Base-by-base conservation (phyloP, 2,329 filamentous ascomycete genomes). In the Alternaria sp. region DNA sequence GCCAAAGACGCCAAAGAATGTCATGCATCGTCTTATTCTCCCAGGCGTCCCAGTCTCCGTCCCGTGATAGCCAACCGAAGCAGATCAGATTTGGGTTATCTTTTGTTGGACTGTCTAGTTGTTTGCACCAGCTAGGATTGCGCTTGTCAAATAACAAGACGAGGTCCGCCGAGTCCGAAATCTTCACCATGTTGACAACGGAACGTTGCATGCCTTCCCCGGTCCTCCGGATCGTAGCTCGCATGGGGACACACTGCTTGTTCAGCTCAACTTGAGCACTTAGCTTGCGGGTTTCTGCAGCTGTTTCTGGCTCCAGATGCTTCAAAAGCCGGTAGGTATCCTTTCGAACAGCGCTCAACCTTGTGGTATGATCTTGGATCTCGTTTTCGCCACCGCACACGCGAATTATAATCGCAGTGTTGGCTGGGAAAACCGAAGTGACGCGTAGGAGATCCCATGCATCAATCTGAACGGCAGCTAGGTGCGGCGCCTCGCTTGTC, bases 171-270 rank as follows among this genome's bases (percentile, higher is more conserved):
- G 36, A 3, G n/a, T 40, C 36, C 9, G 3, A 40, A 40, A 0
- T 40, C 15, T 40, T 17, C 36, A 40, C n/a, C n/a, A 1, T 40
- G 1, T 0, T 1, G 0, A 5, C 8, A 1, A 5, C 15, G 32
- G 15, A 40, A 17, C 2, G 2, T 1, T 40, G 32, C 15, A 0
- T 1, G 0, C 8, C 7, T 3, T 40, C 32, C 1, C 2, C 21
- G 4, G 4, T 21, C 21, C 21, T 21, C 21, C 21, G 21, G 21
- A 21, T 21, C 21, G 21, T 21, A 21, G 21, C 21, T 21, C 21
- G 21, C 21, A 23, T 23, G 21, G 36, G 36, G n/a, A 40, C 9
- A 40, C 36, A 40, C 36, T 17, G 36, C 4, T 5, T 3, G 3
- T 40, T 6, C 5, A 40, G 5, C 1, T 40, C 15, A 17, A 40